phyloP scores from a whole-genome alignment of 331 rosid species.

The Malus hybrid region DNA sequence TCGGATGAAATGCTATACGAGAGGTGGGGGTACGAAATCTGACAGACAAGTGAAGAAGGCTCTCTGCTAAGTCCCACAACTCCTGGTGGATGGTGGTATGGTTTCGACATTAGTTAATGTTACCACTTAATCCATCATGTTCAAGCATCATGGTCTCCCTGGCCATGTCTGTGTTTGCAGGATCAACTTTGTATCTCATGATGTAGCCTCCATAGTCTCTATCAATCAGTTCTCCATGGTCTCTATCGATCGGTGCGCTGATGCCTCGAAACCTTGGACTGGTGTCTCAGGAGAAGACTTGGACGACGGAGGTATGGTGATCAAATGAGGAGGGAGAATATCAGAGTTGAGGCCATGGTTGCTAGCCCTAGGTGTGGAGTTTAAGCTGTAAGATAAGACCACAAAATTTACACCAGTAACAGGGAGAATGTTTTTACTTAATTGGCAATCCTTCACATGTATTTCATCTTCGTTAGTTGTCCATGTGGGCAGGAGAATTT shows the following conservation, averaged over 20 bases:
- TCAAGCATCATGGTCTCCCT: background rate
- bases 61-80: background rate
- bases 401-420: background rate
- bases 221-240: background rate
- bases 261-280: background rate
- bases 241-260: background rate
- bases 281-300: background rate
- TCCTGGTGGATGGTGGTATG: background rate
- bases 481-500: background rate
- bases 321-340: background rate
- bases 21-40: background rate
- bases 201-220: background rate
- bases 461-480: background rate
- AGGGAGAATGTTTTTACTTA: background rate
- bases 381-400: too few relatives aligned
- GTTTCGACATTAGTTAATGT: background rate
- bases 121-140: background rate
- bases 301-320: background rate
- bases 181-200: background rate
- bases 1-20: background rate
- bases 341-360: background rate
- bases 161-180: background rate
- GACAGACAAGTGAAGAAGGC: background rate
- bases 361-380: background rate
- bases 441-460: background rate